Conservation (phyloP, 2,329 filamentous ascomycete genomes). For the Phyllosticta citribraziliensis region DNA sequence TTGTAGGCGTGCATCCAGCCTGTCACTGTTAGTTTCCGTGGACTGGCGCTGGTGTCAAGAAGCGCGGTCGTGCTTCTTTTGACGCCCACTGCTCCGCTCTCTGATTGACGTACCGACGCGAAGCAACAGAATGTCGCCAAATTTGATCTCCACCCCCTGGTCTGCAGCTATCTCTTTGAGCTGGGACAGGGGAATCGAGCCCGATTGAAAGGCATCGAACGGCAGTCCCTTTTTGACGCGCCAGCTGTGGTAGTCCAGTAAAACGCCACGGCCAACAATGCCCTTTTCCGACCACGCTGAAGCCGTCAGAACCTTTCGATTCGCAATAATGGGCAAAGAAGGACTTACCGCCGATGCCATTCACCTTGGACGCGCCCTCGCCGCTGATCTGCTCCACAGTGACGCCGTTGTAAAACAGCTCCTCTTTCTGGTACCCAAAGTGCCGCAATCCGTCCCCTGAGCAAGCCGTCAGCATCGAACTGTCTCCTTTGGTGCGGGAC, state of each 20-base stretch:
- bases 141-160: constrained; percentile 16
- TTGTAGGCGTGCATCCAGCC: constrained; percentile 16
- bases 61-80: too few relatives aligned
- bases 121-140: constrained; percentile 24
- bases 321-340: not conserved
- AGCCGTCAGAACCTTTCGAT: not conserved
- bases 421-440: constrained; percentile 20
- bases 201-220: constrained; percentile 18
- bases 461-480: not conserved
- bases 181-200: constrained; percentile 15
- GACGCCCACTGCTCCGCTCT: too few relatives aligned
- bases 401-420: constrained; percentile 24
- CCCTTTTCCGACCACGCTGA: constrained; percentile 42
- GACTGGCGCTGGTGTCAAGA: too few relatives aligned
- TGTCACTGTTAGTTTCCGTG: not conserved
- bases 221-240: constrained; percentile 11
- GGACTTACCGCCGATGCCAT: constrained; percentile 13
- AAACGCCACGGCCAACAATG: constrained; percentile 46
- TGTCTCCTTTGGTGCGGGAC: too few relatives aligned
- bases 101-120: constrained; percentile 13
- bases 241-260: constrained; percentile 42
- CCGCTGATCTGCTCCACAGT: constrained; percentile 19
- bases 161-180: constrained; percentile 15
- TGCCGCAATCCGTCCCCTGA: constrained; percentile 30
- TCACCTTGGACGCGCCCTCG: constrained; percentile 13